Evolutionary conservation across 768 basidiomycete genomes (phyloP).

Genomic region (Lentinus tigrinus): DNA sequence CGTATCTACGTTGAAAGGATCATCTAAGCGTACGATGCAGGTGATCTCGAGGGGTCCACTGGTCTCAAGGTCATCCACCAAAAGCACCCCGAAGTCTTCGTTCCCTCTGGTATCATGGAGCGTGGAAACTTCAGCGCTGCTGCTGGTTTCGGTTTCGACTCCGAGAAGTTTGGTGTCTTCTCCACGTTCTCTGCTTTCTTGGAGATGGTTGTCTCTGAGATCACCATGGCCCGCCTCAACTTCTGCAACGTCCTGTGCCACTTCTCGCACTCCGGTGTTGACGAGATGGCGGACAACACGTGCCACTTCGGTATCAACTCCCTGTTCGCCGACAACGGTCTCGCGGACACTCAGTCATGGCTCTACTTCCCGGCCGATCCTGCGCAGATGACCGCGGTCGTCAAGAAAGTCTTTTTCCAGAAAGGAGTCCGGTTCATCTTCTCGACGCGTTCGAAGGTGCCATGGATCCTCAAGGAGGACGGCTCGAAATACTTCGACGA

Average conservation of each 20-base stretch:
- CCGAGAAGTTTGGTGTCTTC: conserved; percentile 83
- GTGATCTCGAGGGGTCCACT: conserved; percentile 86
- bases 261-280: conserved; percentile 87
- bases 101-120: conserved; percentile 69
- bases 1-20: not conserved
- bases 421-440: conserved; percentile 83
- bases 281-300: conserved; percentile 66
- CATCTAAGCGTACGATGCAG: conserved; percentile 32
- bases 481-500: conserved; percentile 66
- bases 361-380: conserved; percentile 90
- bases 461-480: conserved; percentile 79
- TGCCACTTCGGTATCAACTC: conserved; percentile 79
- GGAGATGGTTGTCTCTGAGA: conserved; percentile 87
- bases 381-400: conserved; percentile 74
- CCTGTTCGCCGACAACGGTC: conserved; percentile 86
- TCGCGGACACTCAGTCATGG: conserved; percentile 73
- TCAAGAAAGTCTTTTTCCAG: conserved; percentile 80
- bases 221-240: conserved; percentile 92
- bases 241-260: conserved; percentile 85
- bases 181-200: conserved; percentile 91
- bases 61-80: conserved; percentile 86
- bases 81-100: conserved; percentile 86
- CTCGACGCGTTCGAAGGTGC: conserved; percentile 87
- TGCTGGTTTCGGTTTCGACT: conserved; percentile 76
- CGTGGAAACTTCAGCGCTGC: conserved; percentile 33